phyloP scores from a whole-genome alignment of 129 eudicot species.

The Sambucus nigra region DNA sequence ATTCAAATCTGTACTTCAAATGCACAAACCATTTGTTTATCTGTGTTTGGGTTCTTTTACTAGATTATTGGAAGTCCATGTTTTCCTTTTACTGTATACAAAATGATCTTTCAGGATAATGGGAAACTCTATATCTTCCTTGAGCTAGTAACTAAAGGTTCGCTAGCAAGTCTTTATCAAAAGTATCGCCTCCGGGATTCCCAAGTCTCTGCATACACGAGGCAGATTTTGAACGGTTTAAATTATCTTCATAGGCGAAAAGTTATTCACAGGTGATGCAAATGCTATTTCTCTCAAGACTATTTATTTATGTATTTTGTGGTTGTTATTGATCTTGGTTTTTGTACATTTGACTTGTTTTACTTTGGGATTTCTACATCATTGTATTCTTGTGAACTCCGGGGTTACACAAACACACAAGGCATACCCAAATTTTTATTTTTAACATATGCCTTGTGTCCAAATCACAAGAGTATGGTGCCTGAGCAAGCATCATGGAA shows the following conservation, averaged over 20 bases:
- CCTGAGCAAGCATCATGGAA: too few relatives aligned
- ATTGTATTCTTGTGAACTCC: too few relatives aligned
- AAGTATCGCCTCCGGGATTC: conserved; percentile 64
- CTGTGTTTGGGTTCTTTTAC: background rate
- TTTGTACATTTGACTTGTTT: background rate
- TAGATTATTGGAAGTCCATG: background rate
- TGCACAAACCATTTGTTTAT: background rate
- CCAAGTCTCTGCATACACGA: conserved; percentile 70
- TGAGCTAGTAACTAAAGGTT: conserved; percentile 83
- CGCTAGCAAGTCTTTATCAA: conserved; percentile 61
- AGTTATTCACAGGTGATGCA: conserved; percentile 74
- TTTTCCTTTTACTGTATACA: background rate
- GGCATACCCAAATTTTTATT: too few relatives aligned
- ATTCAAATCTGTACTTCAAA: too few relatives aligned
- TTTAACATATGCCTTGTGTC: too few relatives aligned
- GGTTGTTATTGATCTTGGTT: background rate
- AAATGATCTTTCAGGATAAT: conserved; percentile 44
- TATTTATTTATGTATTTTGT: background rate
- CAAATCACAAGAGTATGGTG: too few relatives aligned
- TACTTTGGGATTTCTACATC: background rate
- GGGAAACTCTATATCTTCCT: conserved; percentile 72
- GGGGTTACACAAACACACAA: too few relatives aligned
- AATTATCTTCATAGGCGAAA: conserved; percentile 59
- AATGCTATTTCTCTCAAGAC: background rate
- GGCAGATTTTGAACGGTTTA: conserved; percentile 77